Conservation (phyloP, 139 green algal species). For the Volvox reticuliferus region DNA sequence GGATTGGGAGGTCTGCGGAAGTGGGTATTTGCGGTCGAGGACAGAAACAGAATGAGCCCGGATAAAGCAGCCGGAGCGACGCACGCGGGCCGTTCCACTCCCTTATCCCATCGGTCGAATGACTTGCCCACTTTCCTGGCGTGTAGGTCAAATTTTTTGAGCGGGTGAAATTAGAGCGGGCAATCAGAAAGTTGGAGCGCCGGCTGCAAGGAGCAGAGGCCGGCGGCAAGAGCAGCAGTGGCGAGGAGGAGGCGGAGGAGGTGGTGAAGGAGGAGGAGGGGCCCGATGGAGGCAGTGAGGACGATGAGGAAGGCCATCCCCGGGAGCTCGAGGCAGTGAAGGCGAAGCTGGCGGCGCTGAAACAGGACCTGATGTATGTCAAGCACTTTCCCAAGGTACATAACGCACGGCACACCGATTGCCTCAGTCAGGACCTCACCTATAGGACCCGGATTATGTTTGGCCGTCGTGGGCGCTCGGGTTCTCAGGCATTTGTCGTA, state of each 20-base stretch:
- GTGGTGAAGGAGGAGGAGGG: not conserved
- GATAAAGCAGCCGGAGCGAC: no score
- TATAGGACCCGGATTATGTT: no score
- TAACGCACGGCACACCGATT: not conserved
- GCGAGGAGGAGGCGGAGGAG: not conserved
- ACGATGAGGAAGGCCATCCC: not conserved
- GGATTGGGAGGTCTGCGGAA: no score
- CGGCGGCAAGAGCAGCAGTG: not conserved
- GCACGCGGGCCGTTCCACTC: no score
- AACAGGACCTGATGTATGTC: constrained; percentile 87
- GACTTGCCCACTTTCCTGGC: not conserved
- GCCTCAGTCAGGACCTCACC: not conserved
- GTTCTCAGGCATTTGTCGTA: no score
- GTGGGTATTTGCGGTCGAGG: no score
- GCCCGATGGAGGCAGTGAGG: not conserved
- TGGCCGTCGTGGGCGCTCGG: no score
- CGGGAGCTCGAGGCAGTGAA: constrained; percentile 16
- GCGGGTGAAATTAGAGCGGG: constrained; percentile 86
- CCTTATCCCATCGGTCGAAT: no score
- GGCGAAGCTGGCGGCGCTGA: constrained; percentile 50
- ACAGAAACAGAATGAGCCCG: no score
- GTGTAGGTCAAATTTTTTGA: constrained; percentile 90
- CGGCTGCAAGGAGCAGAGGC: not conserved
- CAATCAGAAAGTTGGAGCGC: constrained; percentile 69
- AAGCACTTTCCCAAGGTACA: constrained; percentile 82